Conservation (phyloP, 306 rosid species). For the Cicer chorassanicum region DNA sequence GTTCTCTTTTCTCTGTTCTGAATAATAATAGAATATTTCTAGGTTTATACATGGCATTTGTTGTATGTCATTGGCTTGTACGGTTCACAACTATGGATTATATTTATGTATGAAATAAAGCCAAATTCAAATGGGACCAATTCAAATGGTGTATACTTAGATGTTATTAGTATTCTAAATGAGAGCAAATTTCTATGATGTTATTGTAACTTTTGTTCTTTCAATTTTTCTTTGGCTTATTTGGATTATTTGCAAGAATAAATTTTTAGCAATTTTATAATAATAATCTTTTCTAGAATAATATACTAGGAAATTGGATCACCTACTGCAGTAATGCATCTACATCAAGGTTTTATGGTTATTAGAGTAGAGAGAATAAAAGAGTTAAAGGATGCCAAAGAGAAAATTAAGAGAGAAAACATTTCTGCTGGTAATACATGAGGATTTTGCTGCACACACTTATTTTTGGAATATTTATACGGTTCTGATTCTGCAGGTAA, state of each 20-base stretch:
- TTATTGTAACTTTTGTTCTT: background rate
- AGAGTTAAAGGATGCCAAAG: too few species aligned
- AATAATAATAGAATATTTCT: constrained; percentile 25
- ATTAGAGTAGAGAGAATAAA: too few species aligned
- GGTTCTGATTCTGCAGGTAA: too few species aligned
- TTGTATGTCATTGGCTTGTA: constrained; percentile 5
- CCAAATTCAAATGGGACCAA: constrained; percentile 21
- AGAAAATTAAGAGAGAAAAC: too few species aligned
- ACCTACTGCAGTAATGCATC: too few species aligned
- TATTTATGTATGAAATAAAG: constrained; percentile 31
- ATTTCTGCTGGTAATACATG: constrained; percentile 18
- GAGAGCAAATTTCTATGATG: too few species aligned
- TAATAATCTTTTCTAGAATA: too few species aligned
- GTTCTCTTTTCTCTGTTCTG: constrained; percentile 25
- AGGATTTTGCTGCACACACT: background rate
- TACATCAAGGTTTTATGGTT: too few species aligned
- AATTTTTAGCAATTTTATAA: too few species aligned
- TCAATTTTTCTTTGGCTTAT: background rate
- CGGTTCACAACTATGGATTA: background rate
- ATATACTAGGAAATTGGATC: too few species aligned
- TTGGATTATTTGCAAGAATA: background rate
- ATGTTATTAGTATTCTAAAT: too few species aligned
- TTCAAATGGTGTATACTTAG: background rate
- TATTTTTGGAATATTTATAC: too few species aligned
- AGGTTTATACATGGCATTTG: constrained; percentile 26